These are phyloP conservation scores for Colletotrichum camelliae DNA, from an alignment of 2,329 filamentous ascomycete species.

Conservation along the genomic window DNA sequence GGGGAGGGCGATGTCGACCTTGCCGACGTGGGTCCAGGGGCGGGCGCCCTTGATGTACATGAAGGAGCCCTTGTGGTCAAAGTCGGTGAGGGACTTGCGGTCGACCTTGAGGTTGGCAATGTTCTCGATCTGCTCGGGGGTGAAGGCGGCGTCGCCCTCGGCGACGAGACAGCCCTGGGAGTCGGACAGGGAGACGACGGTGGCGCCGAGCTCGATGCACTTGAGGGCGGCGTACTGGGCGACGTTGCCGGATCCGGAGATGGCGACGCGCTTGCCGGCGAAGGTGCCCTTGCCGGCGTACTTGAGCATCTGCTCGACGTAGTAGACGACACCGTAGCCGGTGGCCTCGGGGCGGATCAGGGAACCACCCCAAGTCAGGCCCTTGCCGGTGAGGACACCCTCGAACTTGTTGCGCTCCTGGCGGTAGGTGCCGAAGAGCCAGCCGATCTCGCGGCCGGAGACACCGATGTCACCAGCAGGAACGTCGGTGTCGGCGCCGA, in stretches of 20 bases:
- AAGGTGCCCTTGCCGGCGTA: slow-evolving; percentile 88
- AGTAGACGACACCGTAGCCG: slow-evolving; percentile 95
- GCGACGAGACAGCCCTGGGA: slow-evolving; percentile 85
- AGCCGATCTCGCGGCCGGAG: slow-evolving; percentile 89
- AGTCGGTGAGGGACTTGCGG: slow-evolving; percentile 80
- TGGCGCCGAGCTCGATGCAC: slow-evolving; percentile 93
- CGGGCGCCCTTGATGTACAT: slow-evolving; percentile 87
- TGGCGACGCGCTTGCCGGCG: slow-evolving; percentile 89
- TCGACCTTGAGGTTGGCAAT: slow-evolving; percentile 89
- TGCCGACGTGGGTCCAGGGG: slow-evolving; percentile 89
- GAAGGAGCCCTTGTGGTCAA: slow-evolving; percentile 71
- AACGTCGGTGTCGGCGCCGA: slow-evolving; percentile 94
- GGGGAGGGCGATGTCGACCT: slow-evolving; percentile 90
- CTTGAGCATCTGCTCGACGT: slow-evolving; percentile 93
- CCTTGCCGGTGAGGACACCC: slow-evolving; percentile 96
- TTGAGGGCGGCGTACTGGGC: slow-evolving; percentile 98
- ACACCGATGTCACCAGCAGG: slow-evolving; percentile 98
- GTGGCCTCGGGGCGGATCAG: slow-evolving; percentile 97
- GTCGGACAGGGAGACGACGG: slow-evolving; percentile 92
- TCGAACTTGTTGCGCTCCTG: slow-evolving; percentile 89
- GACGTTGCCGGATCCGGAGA: slow-evolving; percentile 97
- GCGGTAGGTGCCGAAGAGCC: slow-evolving; percentile 93
- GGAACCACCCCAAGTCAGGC: slow-evolving; percentile 87
- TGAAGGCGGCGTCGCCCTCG: slow-evolving; percentile 73
- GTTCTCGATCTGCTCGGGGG: slow-evolving; percentile 76